Evolutionary conservation across 2,329 filamentous ascomycete species (phyloP).

Genomic region (Karstenula rhodostoma): DNA sequence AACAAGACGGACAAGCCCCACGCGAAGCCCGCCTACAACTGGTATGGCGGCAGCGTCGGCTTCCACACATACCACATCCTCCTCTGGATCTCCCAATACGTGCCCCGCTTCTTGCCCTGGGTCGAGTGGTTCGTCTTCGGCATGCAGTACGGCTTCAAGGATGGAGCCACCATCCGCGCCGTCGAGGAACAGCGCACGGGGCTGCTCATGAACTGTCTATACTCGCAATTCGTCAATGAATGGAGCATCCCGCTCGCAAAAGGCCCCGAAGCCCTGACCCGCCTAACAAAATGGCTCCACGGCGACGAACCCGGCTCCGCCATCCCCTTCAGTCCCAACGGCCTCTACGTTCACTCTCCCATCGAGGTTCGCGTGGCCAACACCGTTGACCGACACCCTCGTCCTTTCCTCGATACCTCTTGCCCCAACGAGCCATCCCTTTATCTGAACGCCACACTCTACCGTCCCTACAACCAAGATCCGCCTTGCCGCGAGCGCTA

Average conservation of each 20-base stretch:
- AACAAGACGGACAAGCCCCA: conserved; percentile 73
- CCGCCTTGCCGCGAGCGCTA: conserved; percentile 79
- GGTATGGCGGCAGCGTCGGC: conserved; percentile 82
- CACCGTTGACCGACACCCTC: conserved; percentile 62
- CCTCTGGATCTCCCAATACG: conserved; percentile 78
- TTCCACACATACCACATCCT: conserved; percentile 93
- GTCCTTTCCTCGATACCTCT: conserved; percentile 78
- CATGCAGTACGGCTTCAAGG: conserved; percentile 92
- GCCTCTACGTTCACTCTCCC: conserved; percentile 85
- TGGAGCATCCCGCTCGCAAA: conserved; percentile 90
- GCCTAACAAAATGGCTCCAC: conserved; percentile 87
- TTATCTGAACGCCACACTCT: conserved; percentile 90
- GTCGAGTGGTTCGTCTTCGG: conserved; percentile 97
- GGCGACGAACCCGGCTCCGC: conserved; percentile 72
- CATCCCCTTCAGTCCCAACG: conserved; percentile 83
- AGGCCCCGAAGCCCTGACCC: conserved; percentile 84
- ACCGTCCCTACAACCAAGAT: conserved; percentile 80
- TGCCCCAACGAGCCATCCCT: conserved; percentile 73
- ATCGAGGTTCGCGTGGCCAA: conserved; percentile 89
- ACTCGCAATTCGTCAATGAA: conserved; percentile 98
- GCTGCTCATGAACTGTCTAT: conserved; percentile 94
- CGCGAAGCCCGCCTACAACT: conserved; percentile 69
- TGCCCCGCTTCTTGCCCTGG: conserved; percentile 82
- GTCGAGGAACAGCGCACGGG: conserved; percentile 82
- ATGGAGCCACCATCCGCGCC: conserved; percentile 72